Evolutionary conservation across 768 basidiomycete species (phyloP), one percentile per base, ranked within the genome.

Genomic region (Russula emetica): DNA sequence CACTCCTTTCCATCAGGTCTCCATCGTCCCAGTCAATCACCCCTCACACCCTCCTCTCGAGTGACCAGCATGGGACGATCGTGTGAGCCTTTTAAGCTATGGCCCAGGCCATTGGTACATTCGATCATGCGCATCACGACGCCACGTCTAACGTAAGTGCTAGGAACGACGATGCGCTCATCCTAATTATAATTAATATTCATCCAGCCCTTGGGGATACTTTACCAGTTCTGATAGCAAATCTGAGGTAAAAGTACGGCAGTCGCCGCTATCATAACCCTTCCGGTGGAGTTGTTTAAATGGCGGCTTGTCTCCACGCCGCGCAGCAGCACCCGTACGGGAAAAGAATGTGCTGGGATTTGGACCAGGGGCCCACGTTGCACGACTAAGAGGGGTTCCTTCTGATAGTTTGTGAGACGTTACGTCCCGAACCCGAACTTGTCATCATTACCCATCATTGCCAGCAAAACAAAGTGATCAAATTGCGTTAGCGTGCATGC

Each of bases 161-260:
- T 65, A 65, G 64, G 64, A 61, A 65, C 64, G 20, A 42, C 24
- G 47, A 42, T 60, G 32, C 20, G 40, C 30, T 57, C 62, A 40
- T 51, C 26, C 22, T 63, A 44, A 24, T 45, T 63, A 30, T 36
- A 44, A 53, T 63, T 63, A 58, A 36, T 63, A 58, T 58, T 60
- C 32, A 52, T 30, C 28, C 40, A 36, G 34, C 32, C 26, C 20
- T 42, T 38, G 42, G 49, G n/a, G 49, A 56, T 61, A 50, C 16
- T 7, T 13, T 28, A 28, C 24, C 54, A 45, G 32, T 47, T 30
- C 54, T 64, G 63, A 60, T 26, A 51, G 49, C 50, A 56, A 60
- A 64, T 61, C 47, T 56, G 54, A 64, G 59, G 59, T 64, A 56
- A 65, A 60, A 44, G 60, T 61, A 65, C 64, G 64, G 59, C 64